phyloP scores from a whole-genome alignment of 345 rosid species.

The Syzygium jambos region DNA sequence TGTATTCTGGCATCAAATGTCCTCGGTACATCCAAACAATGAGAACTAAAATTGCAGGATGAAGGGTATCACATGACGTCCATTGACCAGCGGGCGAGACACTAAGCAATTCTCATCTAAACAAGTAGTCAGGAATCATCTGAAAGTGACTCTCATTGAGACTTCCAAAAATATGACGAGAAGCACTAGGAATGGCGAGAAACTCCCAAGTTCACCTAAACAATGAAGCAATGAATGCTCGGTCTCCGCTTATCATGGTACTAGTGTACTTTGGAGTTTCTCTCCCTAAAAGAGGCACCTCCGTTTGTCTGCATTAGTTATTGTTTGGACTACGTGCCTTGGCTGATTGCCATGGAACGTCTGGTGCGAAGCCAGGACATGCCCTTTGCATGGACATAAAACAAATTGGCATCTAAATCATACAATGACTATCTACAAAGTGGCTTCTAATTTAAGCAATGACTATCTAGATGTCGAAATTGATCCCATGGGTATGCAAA shows the following conservation, averaged over 20 bases:
- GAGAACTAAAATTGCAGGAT: not conserved
- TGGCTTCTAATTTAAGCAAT: not conserved
- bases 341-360: not conserved
- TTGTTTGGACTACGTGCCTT: not conserved
- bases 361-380: not conserved
- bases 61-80: not conserved
- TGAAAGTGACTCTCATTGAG: not conserved
- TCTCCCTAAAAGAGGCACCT: not conserved
- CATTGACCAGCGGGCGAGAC: not conserved
- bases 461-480: not conserved
- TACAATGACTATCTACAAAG: not conserved
- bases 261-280: not conserved
- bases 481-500: not conserved
- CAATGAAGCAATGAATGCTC: not conserved
- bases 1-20: not conserved
- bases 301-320: not conserved
- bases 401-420: not conserved
- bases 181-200: not conserved
- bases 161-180: not conserved
- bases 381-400: not conserved
- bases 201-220: not conserved
- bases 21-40: not conserved
- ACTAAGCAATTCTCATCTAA: not conserved
- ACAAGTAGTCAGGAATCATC: not conserved
- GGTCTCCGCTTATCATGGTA: not conserved